Percentiles rank a stretch among this genome's conserved stretches.
Conservation (phyloP, 495 filamentous ascomycete species). For the Hypoxylon crocopeplum region DNA sequence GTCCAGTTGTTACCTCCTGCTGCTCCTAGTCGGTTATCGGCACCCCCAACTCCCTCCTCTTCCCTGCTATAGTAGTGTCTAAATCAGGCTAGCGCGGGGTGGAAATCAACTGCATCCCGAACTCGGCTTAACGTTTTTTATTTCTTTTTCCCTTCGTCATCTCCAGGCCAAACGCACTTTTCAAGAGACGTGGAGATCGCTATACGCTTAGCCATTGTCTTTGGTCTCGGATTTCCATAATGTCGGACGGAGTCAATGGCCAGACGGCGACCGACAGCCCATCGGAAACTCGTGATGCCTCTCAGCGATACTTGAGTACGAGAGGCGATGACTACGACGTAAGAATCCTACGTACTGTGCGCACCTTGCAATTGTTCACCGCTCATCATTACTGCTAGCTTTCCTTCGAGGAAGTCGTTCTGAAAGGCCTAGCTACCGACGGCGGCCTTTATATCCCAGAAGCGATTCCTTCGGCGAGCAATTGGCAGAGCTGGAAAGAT, state of each 20-base stretch:
- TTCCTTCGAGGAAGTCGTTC: constrained; percentile 87
- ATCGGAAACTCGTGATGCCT: constrained; percentile 58
- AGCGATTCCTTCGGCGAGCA: constrained; percentile 68
- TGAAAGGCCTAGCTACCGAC: constrained; percentile 89
- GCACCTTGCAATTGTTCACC: neutral
- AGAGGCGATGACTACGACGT: constrained; percentile 82
- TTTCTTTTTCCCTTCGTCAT: constrained; percentile 21
- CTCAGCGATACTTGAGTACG: constrained; percentile 82
- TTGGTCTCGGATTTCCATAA: constrained; percentile 2
- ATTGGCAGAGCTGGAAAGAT: constrained; percentile 78
- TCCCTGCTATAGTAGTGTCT: constrained; percentile 7
- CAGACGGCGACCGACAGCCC: constrained; percentile 11
- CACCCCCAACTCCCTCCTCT: too few relatives aligned
- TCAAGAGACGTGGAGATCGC: constrained; percentile 25
- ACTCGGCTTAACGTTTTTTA: constrained; percentile 17
- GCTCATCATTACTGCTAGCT: constrained; percentile 58
- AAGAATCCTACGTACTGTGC: constrained; percentile 39
- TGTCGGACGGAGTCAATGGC: constrained; percentile 33
- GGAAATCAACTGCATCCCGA: constrained; percentile 23
- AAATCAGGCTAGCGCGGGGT: constrained; percentile 33
- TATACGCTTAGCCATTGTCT: constrained; percentile 4
- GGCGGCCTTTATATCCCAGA: constrained; percentile 92
- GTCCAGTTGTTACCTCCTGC: neutral
- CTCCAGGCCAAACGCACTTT: constrained; percentile 18
- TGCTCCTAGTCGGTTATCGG: neutral